Evolutionary conservation across 2,329 filamentous ascomycete genomes (phyloP).

Genomic region (Paecilomyces niveus): DNA sequence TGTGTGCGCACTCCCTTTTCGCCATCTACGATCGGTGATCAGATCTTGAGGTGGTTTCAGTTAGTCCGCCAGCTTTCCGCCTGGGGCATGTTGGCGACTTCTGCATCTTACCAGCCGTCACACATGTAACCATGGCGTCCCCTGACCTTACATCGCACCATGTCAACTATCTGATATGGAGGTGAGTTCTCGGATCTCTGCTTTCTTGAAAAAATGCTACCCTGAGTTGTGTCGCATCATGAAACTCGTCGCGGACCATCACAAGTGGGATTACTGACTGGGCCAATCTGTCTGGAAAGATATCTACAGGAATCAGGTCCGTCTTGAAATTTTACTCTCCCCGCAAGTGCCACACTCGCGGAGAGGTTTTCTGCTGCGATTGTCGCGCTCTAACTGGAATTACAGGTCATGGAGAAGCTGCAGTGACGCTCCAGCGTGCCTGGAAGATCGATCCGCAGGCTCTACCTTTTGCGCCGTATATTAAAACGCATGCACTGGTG

Average conservation of each 20-base stretch:
- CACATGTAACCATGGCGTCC: slow-evolving; percentile 39
- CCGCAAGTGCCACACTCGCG: slow-evolving; percentile 2
- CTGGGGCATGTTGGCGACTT: slow-evolving; percentile 22
- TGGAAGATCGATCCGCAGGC: slow-evolving; percentile 57
- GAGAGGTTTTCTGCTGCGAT: slow-evolving; percentile 5
- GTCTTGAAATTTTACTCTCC: slow-evolving; percentile 13
- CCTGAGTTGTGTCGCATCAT: slow-evolving; percentile 1
- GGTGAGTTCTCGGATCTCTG: slow-evolving; percentile 37
- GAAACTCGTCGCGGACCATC: background rate
- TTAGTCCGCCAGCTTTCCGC: background rate
- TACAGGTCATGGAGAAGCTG: slow-evolving; percentile 51
- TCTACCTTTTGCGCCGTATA: slow-evolving; percentile 54
- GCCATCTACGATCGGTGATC: background rate
- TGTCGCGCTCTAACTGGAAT: slow-evolving; percentile 10
- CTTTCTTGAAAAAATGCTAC: slow-evolving; percentile 4
- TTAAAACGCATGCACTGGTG: slow-evolving; percentile 53
- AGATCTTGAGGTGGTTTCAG: background rate
- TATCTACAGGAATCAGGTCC: slow-evolving; percentile 51
- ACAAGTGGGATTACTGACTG: background rate
- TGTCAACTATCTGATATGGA: slow-evolving; percentile 64
- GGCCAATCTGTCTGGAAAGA: slow-evolving; percentile 11
- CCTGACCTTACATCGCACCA: slow-evolving; percentile 47
- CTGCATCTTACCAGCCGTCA: slow-evolving; percentile 16
- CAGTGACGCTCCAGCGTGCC: slow-evolving; percentile 53
- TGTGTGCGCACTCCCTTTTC: background rate